Conservation (phyloP, 225 moss, liverwort and hornwort genomes). For the Pseudoscleropodium purum region DNA sequence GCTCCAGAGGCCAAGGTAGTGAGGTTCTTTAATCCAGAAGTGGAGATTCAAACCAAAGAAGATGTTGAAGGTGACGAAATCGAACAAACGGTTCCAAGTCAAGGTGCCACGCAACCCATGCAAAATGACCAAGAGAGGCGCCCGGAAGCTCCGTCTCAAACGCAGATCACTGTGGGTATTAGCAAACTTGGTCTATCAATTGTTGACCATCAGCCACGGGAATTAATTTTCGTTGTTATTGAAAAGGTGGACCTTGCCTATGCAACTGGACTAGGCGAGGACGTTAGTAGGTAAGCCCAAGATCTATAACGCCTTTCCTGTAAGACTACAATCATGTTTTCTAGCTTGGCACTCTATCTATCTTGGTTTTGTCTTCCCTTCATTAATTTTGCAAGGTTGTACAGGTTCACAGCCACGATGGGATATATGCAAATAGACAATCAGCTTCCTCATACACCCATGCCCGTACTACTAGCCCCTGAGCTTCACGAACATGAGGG, state of each 20-base stretch:
- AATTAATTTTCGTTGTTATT: conserved; percentile 55
- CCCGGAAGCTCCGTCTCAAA: conserved; percentile 36
- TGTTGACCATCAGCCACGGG: conserved; percentile 65
- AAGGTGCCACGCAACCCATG: conserved; percentile 13
- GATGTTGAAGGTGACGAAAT: conserved; percentile 41
- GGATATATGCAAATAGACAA: conserved; percentile 81
- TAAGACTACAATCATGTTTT: background rate
- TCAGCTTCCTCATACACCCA: conserved; percentile 80
- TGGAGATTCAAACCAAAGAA: conserved; percentile 20
- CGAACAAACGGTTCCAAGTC: conserved; percentile 17
- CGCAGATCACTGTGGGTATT: conserved; percentile 38
- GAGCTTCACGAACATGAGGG: conserved; percentile 48
- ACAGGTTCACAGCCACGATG: conserved; percentile 60
- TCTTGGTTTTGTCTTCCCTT: background rate
- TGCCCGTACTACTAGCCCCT: conserved; percentile 86
- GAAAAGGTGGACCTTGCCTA: conserved; percentile 50
- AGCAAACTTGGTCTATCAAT: conserved; percentile 51
- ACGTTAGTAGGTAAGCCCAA: conserved; percentile 59
- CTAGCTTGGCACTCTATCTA: background rate
- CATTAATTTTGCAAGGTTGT: background rate
- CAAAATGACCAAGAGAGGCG: conserved; percentile 20
- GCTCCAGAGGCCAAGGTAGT: conserved; percentile 55
- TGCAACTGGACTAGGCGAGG: conserved; percentile 65
- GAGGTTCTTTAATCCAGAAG: conserved; percentile 55
- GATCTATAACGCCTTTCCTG: background rate